These are phyloP conservation scores for Dillenia suffruticosa DNA, from an alignment of 164 flowering plant genomes.

Conservation along the genomic window DNA sequence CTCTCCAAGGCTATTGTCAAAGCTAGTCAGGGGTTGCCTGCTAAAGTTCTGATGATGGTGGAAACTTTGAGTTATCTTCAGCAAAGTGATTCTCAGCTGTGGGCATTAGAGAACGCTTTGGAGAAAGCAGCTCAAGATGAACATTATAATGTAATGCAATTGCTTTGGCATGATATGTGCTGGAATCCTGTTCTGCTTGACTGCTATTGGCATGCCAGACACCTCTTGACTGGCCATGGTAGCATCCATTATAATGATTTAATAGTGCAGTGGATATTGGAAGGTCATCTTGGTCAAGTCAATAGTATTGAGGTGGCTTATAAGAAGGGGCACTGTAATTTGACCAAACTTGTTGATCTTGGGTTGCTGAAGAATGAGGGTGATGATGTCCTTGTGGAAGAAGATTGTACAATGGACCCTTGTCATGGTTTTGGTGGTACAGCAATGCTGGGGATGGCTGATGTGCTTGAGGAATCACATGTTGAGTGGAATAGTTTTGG, in stretches of 20 bases:
- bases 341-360: constrained; percentile 27
- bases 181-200: constrained; percentile 3
- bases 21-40: too few species aligned
- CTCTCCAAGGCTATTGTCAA: too few species aligned
- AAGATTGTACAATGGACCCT: neutral
- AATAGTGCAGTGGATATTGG: constrained; percentile 36
- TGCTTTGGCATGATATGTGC: too few species aligned
- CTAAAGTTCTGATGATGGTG: too few species aligned
- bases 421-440: constrained; percentile 5
- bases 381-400: constrained; percentile 14
- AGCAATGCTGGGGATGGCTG: constrained; percentile 12
- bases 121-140: too few species aligned
- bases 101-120: too few species aligned
- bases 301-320: constrained; percentile 21
- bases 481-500: constrained; percentile 11
- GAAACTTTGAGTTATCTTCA: too few species aligned
- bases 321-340: constrained; percentile 17
- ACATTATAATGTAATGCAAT: too few species aligned
- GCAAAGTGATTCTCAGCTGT: too few species aligned
- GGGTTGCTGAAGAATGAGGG: constrained; percentile 20
- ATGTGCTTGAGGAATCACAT: neutral
- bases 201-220: constrained; percentile 22
- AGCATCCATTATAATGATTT: constrained; percentile 27
- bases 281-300: constrained; percentile 23
- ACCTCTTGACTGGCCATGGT: constrained; percentile 7